Evolutionary conservation across 176 grass and related monocot genomes (phyloP), one percentile per base, ranked within the genome.

Genomic region (Panicum miliaceum): DNA sequence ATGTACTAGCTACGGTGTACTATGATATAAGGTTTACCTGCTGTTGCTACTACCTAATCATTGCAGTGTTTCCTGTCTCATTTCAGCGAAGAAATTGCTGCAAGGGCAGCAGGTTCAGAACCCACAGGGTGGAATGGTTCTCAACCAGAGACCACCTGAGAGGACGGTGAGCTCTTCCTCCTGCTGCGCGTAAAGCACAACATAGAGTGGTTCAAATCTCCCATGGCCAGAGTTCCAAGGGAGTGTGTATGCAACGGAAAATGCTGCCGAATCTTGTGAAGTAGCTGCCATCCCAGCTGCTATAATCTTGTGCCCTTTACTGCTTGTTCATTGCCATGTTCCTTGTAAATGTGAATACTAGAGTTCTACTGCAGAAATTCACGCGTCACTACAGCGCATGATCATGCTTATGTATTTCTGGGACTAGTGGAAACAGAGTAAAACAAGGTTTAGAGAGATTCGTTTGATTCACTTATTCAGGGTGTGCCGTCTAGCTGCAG

Each of bases 21-120:
- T 29, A 15, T 34, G 13, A 20, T 36, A 40, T 35, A 71, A 65
- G 3, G 37, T 15, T 15, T 3, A 23, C 42, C 42, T 68, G 18
- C 38, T 68, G 7, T 14, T 25, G 8, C 60, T 79, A 60, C 29
- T 67, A 43, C 58, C 2, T 48, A 51, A 48, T 34, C 23, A 23
- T 36, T 15, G 32, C 0, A 66, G 6, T 71, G 48, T 56, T 60
- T 26, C 57, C 50, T 60, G 36, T 76, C 18, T 26, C 26, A 6
- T 90, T 90, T 87, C 93, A 99, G 96, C 93, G 0, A 99, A 94
- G 81, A 96, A 75, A 81, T 71, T 99, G 90, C 78, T 94, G 42
- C 80, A 88, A 66, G 93, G 73, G 29, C 91, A 94, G 34, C 82
- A 83, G 43, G 84, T 60, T 42, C 87, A 87, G 76, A 89, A 89